A percentile compares a stretch with the other conserved stretches of the same genome.
phyloP scores from a whole-genome alignment of 805 yeast genomes.

The Yamadazyma phyllophila region DNA sequence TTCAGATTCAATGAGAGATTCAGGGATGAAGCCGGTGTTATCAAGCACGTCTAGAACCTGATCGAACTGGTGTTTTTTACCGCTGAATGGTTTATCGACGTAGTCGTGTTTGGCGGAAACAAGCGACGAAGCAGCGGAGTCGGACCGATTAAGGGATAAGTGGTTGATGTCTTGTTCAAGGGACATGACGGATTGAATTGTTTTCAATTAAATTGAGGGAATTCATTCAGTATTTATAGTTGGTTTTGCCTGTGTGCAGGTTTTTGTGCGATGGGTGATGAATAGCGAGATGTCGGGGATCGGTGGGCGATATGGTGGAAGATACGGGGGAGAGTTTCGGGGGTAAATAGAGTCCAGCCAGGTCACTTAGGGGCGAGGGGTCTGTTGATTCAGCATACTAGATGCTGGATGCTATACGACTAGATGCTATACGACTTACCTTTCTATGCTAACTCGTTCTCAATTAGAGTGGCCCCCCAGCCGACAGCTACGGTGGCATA shows the following conservation, averaged over 20 bases:
- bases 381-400: too few species aligned
- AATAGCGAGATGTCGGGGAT: background rate
- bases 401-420: too few species aligned
- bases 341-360: too few species aligned
- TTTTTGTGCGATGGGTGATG: background rate
- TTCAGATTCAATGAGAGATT: slow-evolving; percentile 77
- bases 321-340: background rate
- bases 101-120: slow-evolving; percentile 53
- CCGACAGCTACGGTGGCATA: background rate
- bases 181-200: slow-evolving; percentile 8
- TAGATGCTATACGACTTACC: too few species aligned
- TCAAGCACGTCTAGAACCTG: slow-evolving; percentile 80
- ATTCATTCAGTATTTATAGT: slow-evolving; percentile 3
- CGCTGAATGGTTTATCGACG: slow-evolving; percentile 70
- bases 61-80: slow-evolving; percentile 77
- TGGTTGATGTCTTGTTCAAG: slow-evolving; percentile 14
- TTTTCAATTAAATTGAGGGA: background rate
- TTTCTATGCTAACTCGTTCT: too few species aligned
- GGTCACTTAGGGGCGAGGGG: background rate
- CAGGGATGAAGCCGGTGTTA: slow-evolving; percentile 86
- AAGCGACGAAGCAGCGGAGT: slow-evolving; percentile 31
- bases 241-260: background rate
- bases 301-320: background rate
- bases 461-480: background rate
- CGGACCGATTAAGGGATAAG: slow-evolving; percentile 23